phyloP scores from a whole-genome alignment of 345 rosid genomes.

The Dovyalis caffra region DNA sequence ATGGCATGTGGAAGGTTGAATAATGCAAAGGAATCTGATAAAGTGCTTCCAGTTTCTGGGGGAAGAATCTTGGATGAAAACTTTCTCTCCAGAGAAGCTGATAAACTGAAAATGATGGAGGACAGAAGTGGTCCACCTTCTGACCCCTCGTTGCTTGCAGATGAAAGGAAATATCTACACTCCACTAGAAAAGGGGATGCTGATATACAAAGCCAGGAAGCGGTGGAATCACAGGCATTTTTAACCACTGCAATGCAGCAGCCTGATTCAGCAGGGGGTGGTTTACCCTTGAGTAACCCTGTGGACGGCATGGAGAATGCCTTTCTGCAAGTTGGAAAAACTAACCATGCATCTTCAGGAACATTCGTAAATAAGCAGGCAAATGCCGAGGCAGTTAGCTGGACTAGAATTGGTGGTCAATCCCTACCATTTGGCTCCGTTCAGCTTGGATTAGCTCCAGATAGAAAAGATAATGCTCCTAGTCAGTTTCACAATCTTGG shows the following conservation, averaged over 20 bases:
- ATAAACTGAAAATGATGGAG: conserved; percentile 40
- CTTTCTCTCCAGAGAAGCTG: conserved; percentile 41
- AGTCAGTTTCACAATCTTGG: conserved; percentile 36
- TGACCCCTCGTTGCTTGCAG: conserved; percentile 35
- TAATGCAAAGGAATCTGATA: conserved; percentile 41
- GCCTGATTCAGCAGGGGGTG: conserved; percentile 39
- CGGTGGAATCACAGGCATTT: conserved; percentile 37
- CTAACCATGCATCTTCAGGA: conserved; percentile 36
- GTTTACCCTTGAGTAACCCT: conserved; percentile 26
- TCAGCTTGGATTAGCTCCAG: conserved; percentile 33
- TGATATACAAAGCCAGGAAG: conserved; percentile 49
- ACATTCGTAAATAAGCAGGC: conserved; percentile 39
- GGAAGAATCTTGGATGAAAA: conserved; percentile 55
- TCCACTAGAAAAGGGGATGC: conserved; percentile 43
- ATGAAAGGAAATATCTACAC: conserved; percentile 46
- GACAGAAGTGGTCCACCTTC: conserved; percentile 37
- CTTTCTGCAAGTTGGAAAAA: conserved; percentile 36
- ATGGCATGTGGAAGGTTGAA: conserved; percentile 46
- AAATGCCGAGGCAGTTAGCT: conserved; percentile 43
- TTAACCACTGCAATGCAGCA: conserved; percentile 28
- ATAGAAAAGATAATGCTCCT: conserved; percentile 33
- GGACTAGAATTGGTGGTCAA: conserved; percentile 44
- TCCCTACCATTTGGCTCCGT: conserved; percentile 28
- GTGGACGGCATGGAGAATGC: conserved; percentile 36
- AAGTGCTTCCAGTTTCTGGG: conserved; percentile 34